phyloP scores from a whole-genome alignment of 352 stramenopile species.

The Phytopythium cucurbitacearum region DNA sequence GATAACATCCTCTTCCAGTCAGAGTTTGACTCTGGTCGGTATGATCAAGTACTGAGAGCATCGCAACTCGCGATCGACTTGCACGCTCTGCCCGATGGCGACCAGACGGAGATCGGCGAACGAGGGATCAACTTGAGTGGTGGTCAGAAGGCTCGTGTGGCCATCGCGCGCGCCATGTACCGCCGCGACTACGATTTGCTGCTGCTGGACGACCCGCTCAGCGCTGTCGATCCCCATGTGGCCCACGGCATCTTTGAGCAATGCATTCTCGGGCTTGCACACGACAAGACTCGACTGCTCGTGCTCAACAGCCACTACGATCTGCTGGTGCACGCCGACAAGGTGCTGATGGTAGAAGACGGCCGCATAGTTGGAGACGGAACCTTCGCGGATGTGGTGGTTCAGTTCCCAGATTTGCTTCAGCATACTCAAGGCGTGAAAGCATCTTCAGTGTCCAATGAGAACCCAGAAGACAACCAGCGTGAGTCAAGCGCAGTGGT shows the following conservation, averaged over 20 bases:
- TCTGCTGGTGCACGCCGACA: constrained; percentile 58
- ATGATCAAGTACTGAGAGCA: constrained; percentile 30
- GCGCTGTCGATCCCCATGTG: constrained; percentile 95
- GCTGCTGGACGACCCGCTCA: constrained; percentile 93
- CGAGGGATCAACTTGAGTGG: constrained; percentile 56
- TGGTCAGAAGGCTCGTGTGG: constrained; percentile 71
- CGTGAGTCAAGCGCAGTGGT: neutral
- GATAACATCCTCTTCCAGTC: constrained; percentile 90
- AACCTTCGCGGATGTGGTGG: constrained; percentile 56
- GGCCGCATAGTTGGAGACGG: constrained; percentile 81
- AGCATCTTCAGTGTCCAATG: too few relatives aligned
- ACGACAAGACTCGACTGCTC: constrained; percentile 78
- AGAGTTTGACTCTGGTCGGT: constrained; percentile 26
- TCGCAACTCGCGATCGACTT: constrained; percentile 40
- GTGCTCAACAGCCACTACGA: constrained; percentile 93
- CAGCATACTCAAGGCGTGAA: neutral
- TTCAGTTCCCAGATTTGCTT: constrained; percentile 21
- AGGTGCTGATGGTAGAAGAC: constrained; percentile 61
- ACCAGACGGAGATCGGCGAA: constrained; percentile 57
- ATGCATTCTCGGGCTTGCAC: constrained; percentile 67
- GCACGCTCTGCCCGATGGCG: constrained; percentile 36
- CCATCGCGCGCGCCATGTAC: constrained; percentile 91
- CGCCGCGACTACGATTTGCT: constrained; percentile 81
- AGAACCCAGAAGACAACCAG: too few relatives aligned
- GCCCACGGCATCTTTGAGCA: constrained; percentile 91